Conservation (phyloP, 441 rosid species). For the Bocquillonia castaneifolia region DNA sequence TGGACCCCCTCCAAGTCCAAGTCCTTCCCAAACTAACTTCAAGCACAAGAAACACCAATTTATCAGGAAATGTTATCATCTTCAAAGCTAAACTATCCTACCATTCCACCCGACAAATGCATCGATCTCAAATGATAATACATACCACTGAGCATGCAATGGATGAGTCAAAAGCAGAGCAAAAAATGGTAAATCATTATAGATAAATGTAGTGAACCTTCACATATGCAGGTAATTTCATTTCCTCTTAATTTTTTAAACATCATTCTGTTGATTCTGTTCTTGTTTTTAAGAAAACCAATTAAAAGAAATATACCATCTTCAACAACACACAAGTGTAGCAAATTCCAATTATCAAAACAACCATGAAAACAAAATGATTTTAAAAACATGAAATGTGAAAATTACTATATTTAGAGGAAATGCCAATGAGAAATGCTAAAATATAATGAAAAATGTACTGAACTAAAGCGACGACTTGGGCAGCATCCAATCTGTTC, state of each 20-base stretch:
- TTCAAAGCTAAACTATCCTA: background rate
- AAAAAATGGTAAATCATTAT: background rate
- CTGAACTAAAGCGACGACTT: conserved; percentile 79
- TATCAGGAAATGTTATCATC: conserved; percentile 5
- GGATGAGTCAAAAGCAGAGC: background rate
- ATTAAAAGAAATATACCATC: too few relatives aligned
- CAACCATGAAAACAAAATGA: too few relatives aligned
- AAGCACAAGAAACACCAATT: conserved; percentile 20
- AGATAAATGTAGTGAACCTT: background rate
- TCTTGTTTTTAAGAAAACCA: background rate
- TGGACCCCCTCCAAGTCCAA: conserved; percentile 71
- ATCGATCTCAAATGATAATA: background rate
- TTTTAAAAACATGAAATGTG: background rate
- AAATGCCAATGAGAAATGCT: background rate
- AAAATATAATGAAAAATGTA: conserved; percentile 4
- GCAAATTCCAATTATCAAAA: too few relatives aligned
- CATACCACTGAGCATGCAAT: background rate
- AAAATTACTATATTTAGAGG: background rate
- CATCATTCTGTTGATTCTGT: background rate
- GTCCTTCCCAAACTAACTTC: conserved; percentile 88
- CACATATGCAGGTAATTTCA: background rate
- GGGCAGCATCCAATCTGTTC: conserved; percentile 88
- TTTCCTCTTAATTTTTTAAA: background rate
- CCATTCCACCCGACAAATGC: background rate
- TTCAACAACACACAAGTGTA: too few relatives aligned